These are phyloP conservation scores for Abrus precatorius DNA, from an alignment of 306 rosid species.

Conservation along the genomic window DNA sequence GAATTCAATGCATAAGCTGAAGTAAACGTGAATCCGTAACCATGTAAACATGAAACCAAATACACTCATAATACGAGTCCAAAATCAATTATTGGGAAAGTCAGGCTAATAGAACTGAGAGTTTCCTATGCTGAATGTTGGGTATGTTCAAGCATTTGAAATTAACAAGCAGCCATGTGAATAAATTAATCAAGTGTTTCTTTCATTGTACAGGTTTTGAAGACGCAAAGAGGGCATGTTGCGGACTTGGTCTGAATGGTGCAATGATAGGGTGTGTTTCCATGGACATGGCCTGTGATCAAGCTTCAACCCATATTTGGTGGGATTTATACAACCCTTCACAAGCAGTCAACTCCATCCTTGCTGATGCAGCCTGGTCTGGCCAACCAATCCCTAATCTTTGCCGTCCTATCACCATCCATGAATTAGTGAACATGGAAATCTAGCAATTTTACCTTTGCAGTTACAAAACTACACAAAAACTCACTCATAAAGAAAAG, in stretches of 20 bases:
- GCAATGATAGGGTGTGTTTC: slow-evolving; percentile 87
- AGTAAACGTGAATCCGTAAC: no score
- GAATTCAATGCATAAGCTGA: no score
- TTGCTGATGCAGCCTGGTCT: slow-evolving; percentile 81
- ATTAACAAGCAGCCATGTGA: neutral
- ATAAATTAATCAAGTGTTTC: neutral
- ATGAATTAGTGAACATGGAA: slow-evolving; percentile 53
- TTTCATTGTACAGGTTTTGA: slow-evolving; percentile 52
- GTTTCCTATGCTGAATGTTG: neutral
- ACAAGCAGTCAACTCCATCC: slow-evolving; percentile 68
- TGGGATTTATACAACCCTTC: slow-evolving; percentile 91
- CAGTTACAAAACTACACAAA: no score
- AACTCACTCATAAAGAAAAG: no score
- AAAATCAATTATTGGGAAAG: neutral
- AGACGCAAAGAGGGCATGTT: slow-evolving; percentile 72
- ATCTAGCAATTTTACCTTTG: slow-evolving; percentile 21
- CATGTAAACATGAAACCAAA: no score
- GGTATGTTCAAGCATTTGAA: neutral
- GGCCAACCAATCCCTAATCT: slow-evolving; percentile 59
- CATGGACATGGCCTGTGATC: slow-evolving; percentile 65
- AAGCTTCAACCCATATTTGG: slow-evolving; percentile 68
- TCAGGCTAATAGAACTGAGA: neutral
- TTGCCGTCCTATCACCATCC: slow-evolving; percentile 69
- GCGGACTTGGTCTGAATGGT: slow-evolving; percentile 77
- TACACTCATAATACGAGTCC: neutral